These are phyloP conservation scores for Phaeodactylum tricornutum DNA, from an alignment of 108 stramenopile genomes.

Conservation along the genomic window DNA sequence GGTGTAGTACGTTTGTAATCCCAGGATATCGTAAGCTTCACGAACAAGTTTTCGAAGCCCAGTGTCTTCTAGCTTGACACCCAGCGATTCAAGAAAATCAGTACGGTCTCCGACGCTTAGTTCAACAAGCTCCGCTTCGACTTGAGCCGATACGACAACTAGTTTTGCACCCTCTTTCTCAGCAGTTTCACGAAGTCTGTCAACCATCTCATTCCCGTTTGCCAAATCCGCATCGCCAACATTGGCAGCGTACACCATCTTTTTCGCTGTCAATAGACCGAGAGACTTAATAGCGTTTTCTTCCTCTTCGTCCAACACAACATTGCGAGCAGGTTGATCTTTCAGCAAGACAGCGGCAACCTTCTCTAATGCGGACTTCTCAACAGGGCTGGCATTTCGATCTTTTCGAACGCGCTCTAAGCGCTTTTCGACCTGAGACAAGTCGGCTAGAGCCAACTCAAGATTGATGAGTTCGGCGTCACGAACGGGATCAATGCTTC, in stretches of 20 bases:
- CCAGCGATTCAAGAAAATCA: conserved; percentile 87
- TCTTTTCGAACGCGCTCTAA: conserved; percentile 78
- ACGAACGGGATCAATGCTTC: conserved; percentile 81
- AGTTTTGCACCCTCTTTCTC: conserved; percentile 76
- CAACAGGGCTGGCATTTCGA: conserved; percentile 49
- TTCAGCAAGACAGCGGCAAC: conserved; percentile 51
- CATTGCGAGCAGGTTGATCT: conserved; percentile 78
- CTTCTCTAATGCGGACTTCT: conserved; percentile 81
- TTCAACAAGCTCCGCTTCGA: conserved; percentile 92
- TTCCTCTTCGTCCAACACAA: conserved; percentile 77
- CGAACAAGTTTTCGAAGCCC: conserved; percentile 87
- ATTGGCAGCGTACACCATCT: conserved; percentile 96
- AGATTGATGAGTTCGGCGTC: conserved; percentile 98
- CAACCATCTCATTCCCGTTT: conserved; percentile 82
- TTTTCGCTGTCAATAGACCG: conserved; percentile 85
- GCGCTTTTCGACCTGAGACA: conserved; percentile 92
- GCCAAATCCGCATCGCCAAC: conserved; percentile 96
- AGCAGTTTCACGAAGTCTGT: conserved; percentile 60
- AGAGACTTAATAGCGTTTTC: conserved; percentile 60
- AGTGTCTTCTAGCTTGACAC: conserved; percentile 74
- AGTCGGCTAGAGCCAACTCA: conserved; percentile 93
- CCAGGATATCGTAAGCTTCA: conserved; percentile 81
- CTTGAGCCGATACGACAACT: conserved; percentile 94
- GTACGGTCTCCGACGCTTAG: conserved; percentile 61
- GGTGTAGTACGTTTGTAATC: conserved; percentile 95